Conservation (phyloP, 2,329 filamentous ascomycete species). For the Colletotrichum tabaci region DNA sequence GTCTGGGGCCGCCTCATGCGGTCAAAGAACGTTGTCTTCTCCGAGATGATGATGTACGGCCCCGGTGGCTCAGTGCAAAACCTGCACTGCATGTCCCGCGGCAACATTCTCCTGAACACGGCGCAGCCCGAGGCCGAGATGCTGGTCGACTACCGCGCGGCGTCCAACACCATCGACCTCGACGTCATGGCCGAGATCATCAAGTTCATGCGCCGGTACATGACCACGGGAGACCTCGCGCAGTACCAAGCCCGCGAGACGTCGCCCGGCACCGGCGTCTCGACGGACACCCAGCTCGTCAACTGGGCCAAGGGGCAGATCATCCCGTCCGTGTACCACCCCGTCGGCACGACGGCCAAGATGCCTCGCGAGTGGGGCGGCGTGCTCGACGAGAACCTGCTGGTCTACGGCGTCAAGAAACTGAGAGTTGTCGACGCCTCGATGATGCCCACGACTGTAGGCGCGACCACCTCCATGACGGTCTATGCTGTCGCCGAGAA, state of each 20-base stretch:
- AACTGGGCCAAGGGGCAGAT: conserved; percentile 44
- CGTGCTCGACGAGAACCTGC: conserved; percentile 48
- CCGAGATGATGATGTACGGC: conserved; percentile 58
- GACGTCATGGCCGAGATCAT: conserved; percentile 47
- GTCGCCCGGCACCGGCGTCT: conserved; percentile 44
- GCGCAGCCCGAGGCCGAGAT: conserved; percentile 44
- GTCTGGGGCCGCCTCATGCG: conserved; percentile 45
- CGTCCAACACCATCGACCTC: conserved; percentile 46
- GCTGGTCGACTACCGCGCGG: conserved; percentile 48
- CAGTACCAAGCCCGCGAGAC: conserved; percentile 45
- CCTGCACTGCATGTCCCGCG: conserved; percentile 46
- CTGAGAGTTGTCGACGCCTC: conserved; percentile 44
- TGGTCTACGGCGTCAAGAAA: conserved; percentile 49
- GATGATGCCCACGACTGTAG: conserved; percentile 45
- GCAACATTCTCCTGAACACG: conserved; percentile 45
- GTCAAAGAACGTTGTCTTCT: conserved; percentile 55
- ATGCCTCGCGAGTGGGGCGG: conserved; percentile 49
- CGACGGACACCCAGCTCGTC: conserved; percentile 44
- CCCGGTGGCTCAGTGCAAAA: conserved; percentile 47
- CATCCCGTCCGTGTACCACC: conserved; percentile 49
- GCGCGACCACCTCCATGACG: conserved; percentile 44
- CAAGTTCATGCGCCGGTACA: conserved; percentile 47
- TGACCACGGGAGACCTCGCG: conserved; percentile 43
- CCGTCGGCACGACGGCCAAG: conserved; percentile 49
- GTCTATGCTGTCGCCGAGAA: conserved; percentile 45